Percentiles rank a stretch among this genome's conserved stretches.
Conservation (phyloP, 2,329 filamentous ascomycete genomes). For the Pseudocercospora cruenta region DNA sequence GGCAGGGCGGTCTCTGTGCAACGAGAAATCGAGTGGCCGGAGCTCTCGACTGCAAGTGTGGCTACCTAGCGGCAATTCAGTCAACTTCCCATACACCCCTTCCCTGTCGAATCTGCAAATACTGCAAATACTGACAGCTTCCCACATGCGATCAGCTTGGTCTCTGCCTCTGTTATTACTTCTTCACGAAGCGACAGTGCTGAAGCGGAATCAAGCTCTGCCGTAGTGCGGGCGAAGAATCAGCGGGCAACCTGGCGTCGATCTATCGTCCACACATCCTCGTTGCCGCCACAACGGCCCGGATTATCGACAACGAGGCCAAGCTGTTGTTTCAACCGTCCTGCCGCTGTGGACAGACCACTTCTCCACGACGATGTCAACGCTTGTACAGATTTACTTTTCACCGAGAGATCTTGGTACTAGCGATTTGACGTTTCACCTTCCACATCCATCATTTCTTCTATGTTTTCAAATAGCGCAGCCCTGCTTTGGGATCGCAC, state of each 20-base stretch:
- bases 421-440: conserved; percentile 7
- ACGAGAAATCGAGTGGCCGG: conserved; percentile 8
- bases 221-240: not conserved
- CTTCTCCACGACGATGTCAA: conserved; percentile 4
- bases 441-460: conserved; percentile 1
- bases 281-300: conserved; percentile 17
- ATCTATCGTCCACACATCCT: not conserved
- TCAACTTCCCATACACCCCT: not conserved
- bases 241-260: not conserved
- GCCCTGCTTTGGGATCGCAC: not conserved
- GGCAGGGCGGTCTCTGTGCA: not conserved
- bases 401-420: conserved; percentile 4
- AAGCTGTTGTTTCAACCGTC: not conserved
- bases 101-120: not conserved
- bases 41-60: not conserved
- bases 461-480: not conserved
- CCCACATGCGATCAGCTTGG: not conserved
- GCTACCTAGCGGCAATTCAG: not conserved
- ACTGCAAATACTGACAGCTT: not conserved
- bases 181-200: not conserved
- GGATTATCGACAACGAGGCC: conserved; percentile 5
- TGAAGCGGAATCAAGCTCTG: not conserved
- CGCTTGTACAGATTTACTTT: conserved; percentile 15
- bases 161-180: not conserved
- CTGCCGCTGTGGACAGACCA: conserved; percentile 9